phyloP scores from a whole-genome alignment of 1,284 basidiomycete genomes.

The Malassezia slooffiae region DNA sequence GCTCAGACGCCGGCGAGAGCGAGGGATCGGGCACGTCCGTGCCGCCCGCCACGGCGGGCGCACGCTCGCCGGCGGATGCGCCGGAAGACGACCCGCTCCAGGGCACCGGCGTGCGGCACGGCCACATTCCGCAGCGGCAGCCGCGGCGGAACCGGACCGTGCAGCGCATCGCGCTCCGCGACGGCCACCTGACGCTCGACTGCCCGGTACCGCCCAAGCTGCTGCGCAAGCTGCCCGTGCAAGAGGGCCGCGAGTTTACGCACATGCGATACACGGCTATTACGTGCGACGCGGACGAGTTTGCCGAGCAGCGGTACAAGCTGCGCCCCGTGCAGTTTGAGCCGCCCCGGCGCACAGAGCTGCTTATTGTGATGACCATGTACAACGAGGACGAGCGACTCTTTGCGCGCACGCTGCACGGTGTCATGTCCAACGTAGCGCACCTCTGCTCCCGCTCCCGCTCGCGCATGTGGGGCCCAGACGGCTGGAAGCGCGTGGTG shows the following conservation, averaged over 20 bases:
- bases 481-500: conserved; percentile 80
- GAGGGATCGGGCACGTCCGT: too few species aligned
- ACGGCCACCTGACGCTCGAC: conserved; percentile 47
- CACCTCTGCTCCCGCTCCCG: conserved; percentile 77
- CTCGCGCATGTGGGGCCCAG: conserved; percentile 86
- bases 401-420: conserved; percentile 87
- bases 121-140: conserved; percentile 19
- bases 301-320: conserved; percentile 68
- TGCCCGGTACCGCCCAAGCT: conserved; percentile 45
- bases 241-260: conserved; percentile 57
- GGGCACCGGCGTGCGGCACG: not conserved
- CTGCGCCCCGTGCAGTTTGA: conserved; percentile 71
- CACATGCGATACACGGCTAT: conserved; percentile 53
- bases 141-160: conserved; percentile 47
- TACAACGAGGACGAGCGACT: conserved; percentile 79
- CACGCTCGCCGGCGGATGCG: too few species aligned
- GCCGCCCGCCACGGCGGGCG: too few species aligned
- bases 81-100: not conserved
- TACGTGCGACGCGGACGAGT: conserved; percentile 63
- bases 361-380: conserved; percentile 78
- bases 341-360: conserved; percentile 62
- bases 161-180: conserved; percentile 42
- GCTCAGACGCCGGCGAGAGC: too few species aligned
- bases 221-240: conserved; percentile 43
- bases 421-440: conserved; percentile 62